Conservation (phyloP, 2,329 filamentous ascomycete genomes). For the Stemphylium vesicarium region DNA sequence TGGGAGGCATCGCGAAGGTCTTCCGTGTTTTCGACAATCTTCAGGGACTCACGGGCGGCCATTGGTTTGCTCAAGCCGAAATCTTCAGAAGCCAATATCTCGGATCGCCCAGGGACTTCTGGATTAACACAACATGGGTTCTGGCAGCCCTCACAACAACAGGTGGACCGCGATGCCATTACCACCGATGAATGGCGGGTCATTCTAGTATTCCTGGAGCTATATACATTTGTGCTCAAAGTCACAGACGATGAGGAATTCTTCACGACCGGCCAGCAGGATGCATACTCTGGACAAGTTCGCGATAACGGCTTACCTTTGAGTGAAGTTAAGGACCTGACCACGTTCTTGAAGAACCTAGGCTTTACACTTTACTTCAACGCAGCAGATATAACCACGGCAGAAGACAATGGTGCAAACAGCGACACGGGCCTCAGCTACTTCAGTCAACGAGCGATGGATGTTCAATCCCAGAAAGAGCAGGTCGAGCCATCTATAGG, state of each 20-base stretch:
- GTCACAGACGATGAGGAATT: conserved; percentile 98
- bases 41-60: conserved; percentile 63
- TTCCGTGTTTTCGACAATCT: conserved; percentile 63
- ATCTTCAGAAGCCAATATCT: conserved; percentile 14
- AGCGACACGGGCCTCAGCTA: conserved; percentile 57
- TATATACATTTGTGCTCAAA: conserved; percentile 91
- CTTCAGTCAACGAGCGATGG: conserved; percentile 35
- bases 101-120: conserved; percentile 15
- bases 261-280: conserved; percentile 62
- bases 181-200: conserved; percentile 81
- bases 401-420: conserved; percentile 51
- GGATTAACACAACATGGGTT: conserved; percentile 29
- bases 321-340: conserved; percentile 73
- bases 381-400: conserved; percentile 66
- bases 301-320: conserved; percentile 72
- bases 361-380: conserved; percentile 90
- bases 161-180: conserved; percentile 46
- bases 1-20: conserved; percentile 73
- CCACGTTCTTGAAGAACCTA: conserved; percentile 86
- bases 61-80: conserved; percentile 61
- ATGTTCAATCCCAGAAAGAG: conserved; percentile 37
- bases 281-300: conserved; percentile 30
- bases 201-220: conserved; percentile 86
- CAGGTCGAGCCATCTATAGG: conserved; percentile 56
- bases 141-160: conserved; percentile 44